phyloP scores from a whole-genome alignment of 805 yeast genomes.

The Naumovozyma castellii region DNA sequence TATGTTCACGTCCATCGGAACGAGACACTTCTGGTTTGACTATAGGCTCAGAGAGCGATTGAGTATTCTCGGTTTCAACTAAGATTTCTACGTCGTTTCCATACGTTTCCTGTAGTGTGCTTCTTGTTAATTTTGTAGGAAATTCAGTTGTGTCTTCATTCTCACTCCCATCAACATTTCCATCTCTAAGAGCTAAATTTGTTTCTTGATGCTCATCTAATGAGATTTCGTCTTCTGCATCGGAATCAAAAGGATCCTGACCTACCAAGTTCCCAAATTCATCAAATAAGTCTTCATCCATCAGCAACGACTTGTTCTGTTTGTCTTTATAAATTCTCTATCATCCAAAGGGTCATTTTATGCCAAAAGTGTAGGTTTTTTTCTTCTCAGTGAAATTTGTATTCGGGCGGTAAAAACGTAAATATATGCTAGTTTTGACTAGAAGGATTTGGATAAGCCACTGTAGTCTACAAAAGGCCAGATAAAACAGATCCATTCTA shows the following conservation, averaged over 20 bases:
- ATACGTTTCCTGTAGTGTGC: conserved; percentile 37
- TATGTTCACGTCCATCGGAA: conserved; percentile 21
- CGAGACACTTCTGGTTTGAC: conserved; percentile 42
- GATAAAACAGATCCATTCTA: too few species aligned
- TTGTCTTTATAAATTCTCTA: too few species aligned
- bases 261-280: conserved; percentile 39
- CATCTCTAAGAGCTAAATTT: neutral
- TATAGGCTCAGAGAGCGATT: conserved; percentile 52
- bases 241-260: conserved; percentile 4
- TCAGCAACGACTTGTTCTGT: conserved; percentile 15
- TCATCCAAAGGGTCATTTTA: too few species aligned
- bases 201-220: neutral
- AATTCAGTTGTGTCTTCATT: conserved; percentile 2
- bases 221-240: conserved; percentile 2
- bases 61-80: conserved; percentile 44
- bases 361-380: too few species aligned
- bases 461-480: too few species aligned
- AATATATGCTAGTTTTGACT: too few species aligned
- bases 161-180: conserved; percentile 1
- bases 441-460: neutral
- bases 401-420: too few species aligned
- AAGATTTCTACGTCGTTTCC: conserved; percentile 60
- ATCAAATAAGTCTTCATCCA: conserved; percentile 67
- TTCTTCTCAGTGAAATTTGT: too few species aligned
- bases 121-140: conserved; percentile 9